Evolutionary conservation across 306 rosid species (phyloP).

Genomic region (Parietaria judaica): DNA sequence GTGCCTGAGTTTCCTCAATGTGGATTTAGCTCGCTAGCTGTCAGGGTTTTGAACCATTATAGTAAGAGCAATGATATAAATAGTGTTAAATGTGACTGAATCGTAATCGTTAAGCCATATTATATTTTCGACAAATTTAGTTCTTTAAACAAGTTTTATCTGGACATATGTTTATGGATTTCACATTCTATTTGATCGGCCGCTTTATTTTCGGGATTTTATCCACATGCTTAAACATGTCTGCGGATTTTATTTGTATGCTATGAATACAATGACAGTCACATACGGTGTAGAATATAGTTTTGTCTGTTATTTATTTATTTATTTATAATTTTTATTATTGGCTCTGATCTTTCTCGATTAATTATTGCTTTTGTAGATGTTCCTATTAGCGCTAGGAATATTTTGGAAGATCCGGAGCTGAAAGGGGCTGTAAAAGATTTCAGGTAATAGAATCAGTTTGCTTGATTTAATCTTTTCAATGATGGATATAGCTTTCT

Average conservation of each 20-base stretch:
- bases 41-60: conserved; percentile 53
- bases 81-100: neutral
- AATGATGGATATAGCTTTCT: neutral
- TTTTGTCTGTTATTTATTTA: neutral
- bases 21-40: conserved; percentile 81
- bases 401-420: conserved; percentile 73
- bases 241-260: too few relatives aligned
- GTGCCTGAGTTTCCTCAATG: conserved; percentile 70
- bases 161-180: too few relatives aligned
- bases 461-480: neutral
- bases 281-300: too few relatives aligned
- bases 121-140: too few relatives aligned
- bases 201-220: too few relatives aligned
- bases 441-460: conserved; percentile 41
- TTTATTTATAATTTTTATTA: neutral
- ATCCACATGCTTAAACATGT: too few relatives aligned
- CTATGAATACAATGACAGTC: too few relatives aligned
- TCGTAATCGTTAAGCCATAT: too few relatives aligned
- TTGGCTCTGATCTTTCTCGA: neutral
- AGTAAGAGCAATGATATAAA: conserved; percentile 25
- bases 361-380: conserved; percentile 34
- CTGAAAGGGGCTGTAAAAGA: conserved; percentile 83
- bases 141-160: too few relatives aligned
- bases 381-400: conserved; percentile 77
- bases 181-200: too few relatives aligned